Evolutionary conservation across 2,329 filamentous ascomycete genomes (phyloP).

Genomic region (Epicoccum nigrum): DNA sequence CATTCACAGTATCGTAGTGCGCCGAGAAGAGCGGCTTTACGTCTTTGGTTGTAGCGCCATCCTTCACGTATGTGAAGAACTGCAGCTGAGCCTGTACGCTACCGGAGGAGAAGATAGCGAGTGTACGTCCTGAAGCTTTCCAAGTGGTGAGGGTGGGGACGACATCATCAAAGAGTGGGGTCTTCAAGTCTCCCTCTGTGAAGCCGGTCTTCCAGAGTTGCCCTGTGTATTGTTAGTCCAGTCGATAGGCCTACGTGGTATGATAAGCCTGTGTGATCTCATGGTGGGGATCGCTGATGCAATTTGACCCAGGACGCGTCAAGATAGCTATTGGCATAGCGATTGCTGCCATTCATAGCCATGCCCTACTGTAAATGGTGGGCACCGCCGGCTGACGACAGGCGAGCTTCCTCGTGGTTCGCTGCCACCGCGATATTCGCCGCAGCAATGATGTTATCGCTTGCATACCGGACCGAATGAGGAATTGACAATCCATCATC

Average conservation of each 20-base stretch:
- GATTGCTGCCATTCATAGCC: slow-evolving; percentile 6
- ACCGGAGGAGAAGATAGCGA: slow-evolving; percentile 83
- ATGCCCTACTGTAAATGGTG: not conserved
- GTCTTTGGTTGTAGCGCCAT: slow-evolving; percentile 49
- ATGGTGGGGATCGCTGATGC: slow-evolving; percentile 18
- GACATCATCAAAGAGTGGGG: slow-evolving; percentile 77
- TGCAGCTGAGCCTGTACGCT: slow-evolving; percentile 82
- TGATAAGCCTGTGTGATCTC: slow-evolving; percentile 14
- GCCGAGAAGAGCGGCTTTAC: slow-evolving; percentile 46
- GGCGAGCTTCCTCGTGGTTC: slow-evolving; percentile 18
- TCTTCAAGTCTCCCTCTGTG: slow-evolving; percentile 69
- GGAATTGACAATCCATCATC: slow-evolving; percentile 25
- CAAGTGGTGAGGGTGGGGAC: slow-evolving; percentile 66
- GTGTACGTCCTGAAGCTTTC: slow-evolving; percentile 58
- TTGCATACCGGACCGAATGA: slow-evolving; percentile 31
- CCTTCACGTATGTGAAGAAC: slow-evolving; percentile 68
- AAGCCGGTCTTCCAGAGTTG: slow-evolving; percentile 81
- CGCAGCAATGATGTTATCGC: slow-evolving; percentile 27
- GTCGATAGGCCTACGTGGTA: slow-evolving; percentile 7
- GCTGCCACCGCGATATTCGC: slow-evolving; percentile 32
- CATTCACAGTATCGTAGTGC: slow-evolving; percentile 78
- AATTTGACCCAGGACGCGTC: slow-evolving; percentile 11
- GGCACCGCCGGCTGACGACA: slow-evolving; percentile 4
- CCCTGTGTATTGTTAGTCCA: slow-evolving; percentile 50
- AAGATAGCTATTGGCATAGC: not conserved